These are phyloP conservation scores for Fraxinus floribunda DNA, from an alignment of 305 asterid genomes.

Conservation along the genomic window DNA sequence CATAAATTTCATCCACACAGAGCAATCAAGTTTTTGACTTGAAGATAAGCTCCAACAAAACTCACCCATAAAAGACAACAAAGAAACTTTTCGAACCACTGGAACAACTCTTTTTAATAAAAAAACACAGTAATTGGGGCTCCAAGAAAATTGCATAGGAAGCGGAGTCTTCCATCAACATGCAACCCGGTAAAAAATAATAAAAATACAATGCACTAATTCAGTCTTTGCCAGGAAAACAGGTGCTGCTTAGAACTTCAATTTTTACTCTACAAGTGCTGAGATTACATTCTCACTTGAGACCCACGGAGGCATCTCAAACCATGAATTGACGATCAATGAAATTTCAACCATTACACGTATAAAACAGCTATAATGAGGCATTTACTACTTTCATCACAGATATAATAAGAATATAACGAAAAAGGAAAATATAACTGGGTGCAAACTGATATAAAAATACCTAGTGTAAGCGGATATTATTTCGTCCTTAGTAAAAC, in stretches of 20 bases:
- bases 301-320: slow-evolving; percentile 1
- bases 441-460: neutral
- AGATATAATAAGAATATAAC: neutral
- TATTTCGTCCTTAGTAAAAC: slow-evolving; percentile 92
- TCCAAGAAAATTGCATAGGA: neutral
- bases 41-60: neutral
- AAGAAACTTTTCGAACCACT: neutral
- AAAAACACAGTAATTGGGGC: neutral
- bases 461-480: slow-evolving; percentile 93
- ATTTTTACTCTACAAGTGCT: slow-evolving; percentile 6
- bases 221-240: neutral
- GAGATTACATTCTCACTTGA: neutral
- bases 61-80: neutral
- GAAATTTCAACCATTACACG: neutral
- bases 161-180: neutral
- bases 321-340: neutral
- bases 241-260: neutral
- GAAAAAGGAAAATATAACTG: neutral
- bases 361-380: neutral
- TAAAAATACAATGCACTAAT: neutral
- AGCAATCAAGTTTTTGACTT: neutral
- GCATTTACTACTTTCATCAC: slow-evolving; percentile 7
- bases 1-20: neutral
- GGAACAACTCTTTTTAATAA: neutral
- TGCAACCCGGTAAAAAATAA: neutral